Base-by-base conservation (phyloP, 805 yeast genomes). In the Pichia pseudocactophila region DNA sequence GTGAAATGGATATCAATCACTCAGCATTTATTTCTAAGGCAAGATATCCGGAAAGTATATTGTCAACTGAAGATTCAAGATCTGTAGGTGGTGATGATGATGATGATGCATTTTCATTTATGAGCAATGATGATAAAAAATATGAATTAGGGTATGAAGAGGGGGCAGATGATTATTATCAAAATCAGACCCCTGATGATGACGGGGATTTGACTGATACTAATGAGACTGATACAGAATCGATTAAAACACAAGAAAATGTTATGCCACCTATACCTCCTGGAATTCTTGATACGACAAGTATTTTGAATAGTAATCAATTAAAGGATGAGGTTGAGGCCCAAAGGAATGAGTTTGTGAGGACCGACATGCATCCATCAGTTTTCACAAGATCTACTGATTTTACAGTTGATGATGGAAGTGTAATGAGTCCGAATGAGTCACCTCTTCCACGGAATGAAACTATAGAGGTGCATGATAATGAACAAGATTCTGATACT, bases 321-420 rank as follows among this genome's bases (percentile, higher is more conserved):
- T 36, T 43, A 20, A 27, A 27, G 11, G 15, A 38, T 17, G 43
- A 40, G 11, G 54, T 50, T 2, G 51, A 40, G 22, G 53, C 48
- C 25, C 45, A 43, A 41, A 46, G 61, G 43, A 42, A 45, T 40
- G 39, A 44, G 17, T 56, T 58, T 40, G 48, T 58, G 12, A 45
- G 58, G 27, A 27, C 26, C 16, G 46, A 43, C 25, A 42, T 41
- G 41, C 44, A 41, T 30, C 44, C 40, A n/a, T 37, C 44, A 7
- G 28, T 41, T 7, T 16, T 41, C n/a, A 41, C 36, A 27, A 36
- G 37, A 19, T 13, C 34, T 7, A 22, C 25, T 22, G 25, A 22
- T 8, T 22, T 22, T 22, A 41, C 37, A 16, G 10, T 43, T 48
- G 36, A 52, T 54, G 42, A 53, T 58, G n/a, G 48, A 44, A 36